Base-by-base conservation (phyloP, 306 rosid species). In the Begonia loranthoides region DNA sequence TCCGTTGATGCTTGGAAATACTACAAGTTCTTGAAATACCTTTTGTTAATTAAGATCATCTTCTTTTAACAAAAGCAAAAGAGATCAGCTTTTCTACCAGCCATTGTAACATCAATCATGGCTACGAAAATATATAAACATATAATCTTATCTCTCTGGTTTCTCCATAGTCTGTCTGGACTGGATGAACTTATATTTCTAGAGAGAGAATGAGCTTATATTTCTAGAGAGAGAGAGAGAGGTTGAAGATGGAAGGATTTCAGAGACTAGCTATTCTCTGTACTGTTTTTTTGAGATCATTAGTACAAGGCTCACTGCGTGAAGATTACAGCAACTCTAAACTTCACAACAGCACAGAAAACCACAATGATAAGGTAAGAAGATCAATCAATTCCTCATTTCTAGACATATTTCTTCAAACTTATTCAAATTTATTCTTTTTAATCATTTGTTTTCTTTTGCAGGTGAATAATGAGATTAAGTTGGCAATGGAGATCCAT, bases 401-500 rank as follows among this genome's bases (percentile, higher is more conserved):
- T 19, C 22, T 19, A 19, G 3, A 19, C 8, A 28, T 24, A 24
- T 28, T 28, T 28, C 9, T 28, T 28, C 36, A 3, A 50, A 48
- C 24, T 21, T 2, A 19, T 11, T 47, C 57, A 15, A 6, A 8
- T 47, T 52, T 9, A 55, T 44, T 17, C 10, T 9, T 5, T 51
- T 52, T n/a, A n/a, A n/a, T n/a, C 0, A 9, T 45, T 19, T 28
- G 4, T 5, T 4, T 15, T n/a, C 8, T 19, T 17, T 57, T 51
- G 69, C 76, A 85, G 97, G 50, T 70, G 53, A 85, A 82, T 65
- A 61, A 72, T 60, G 77, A 61, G 59, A 76, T 72, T 67, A 62
- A 63, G 64, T 66, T 68, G 19, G 92, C 82, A 58, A 78, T 90
- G 38, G 58, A 73, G 68, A 9, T 85, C 56, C 97, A 85, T 76